phyloP scores from a whole-genome alignment of 1,284 basidiomycete species.

The Termitomyces sp. region DNA sequence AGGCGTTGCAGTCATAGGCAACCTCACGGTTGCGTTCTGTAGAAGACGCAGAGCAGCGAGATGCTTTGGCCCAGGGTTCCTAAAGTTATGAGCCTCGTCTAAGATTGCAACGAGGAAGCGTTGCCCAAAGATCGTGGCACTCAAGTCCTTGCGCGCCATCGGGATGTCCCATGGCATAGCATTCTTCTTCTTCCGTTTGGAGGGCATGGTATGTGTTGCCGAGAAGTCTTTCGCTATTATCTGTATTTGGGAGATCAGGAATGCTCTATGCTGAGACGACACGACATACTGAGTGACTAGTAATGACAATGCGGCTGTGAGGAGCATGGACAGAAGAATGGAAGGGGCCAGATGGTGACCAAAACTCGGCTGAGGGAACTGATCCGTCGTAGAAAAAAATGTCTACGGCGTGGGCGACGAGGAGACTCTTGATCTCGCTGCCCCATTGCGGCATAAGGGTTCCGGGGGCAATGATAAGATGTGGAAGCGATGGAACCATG shows the following conservation, averaged over 20 bases:
- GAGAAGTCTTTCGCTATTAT: neutral
- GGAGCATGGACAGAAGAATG: too few relatives aligned
- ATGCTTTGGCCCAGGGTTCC: constrained; percentile 24
- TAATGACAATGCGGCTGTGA: constrained; percentile 23
- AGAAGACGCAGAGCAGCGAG: constrained; percentile 18
- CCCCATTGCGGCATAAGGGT: constrained; percentile 15
- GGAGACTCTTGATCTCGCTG: constrained; percentile 5
- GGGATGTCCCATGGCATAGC: constrained; percentile 19
- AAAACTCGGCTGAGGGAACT: too few relatives aligned
- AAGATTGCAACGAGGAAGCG: constrained; percentile 20
- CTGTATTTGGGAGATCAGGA: too few relatives aligned
- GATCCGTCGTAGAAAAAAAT: constrained; percentile 24
- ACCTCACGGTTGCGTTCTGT: constrained; percentile 11
- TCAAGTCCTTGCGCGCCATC: neutral
- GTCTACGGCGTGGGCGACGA: constrained; percentile 11
- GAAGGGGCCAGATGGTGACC: too few relatives aligned
- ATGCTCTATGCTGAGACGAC: too few relatives aligned
- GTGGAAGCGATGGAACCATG: constrained; percentile 1
- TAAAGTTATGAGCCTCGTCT: constrained; percentile 28
- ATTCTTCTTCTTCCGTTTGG: neutral
- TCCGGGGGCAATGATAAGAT: constrained; percentile 11
- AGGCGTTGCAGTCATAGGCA: constrained; percentile 31
- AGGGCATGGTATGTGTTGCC: neutral
- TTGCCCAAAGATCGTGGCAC: constrained; percentile 21
- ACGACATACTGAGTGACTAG: constrained; percentile 27